Conservation (phyloP, 257 asterid genomes). For the Prunella vulgaris region DNA sequence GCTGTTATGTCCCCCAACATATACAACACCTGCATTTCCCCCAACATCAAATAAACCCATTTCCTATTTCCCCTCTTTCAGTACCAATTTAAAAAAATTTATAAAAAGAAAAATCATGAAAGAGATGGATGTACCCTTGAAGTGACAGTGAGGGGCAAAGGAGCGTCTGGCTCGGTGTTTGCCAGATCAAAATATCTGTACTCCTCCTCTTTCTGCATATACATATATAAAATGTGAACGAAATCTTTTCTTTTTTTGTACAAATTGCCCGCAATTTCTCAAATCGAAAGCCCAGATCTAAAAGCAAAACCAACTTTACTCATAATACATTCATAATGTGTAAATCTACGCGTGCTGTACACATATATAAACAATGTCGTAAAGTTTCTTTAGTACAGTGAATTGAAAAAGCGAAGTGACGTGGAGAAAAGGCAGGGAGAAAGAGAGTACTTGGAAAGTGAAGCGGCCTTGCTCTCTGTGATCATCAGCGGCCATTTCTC, state of each 20-base stretch:
- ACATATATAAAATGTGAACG: background rate
- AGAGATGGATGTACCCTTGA: constrained; percentile 57
- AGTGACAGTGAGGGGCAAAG: constrained; percentile 94
- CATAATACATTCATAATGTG: constrained; percentile 5
- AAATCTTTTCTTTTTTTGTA: background rate
- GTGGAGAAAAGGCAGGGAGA: constrained; percentile 25
- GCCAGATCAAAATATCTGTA: constrained; percentile 71
- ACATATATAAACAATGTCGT: constrained; percentile 1
- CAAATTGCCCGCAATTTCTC: constrained; percentile 4
- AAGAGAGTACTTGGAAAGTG: constrained; percentile 41
- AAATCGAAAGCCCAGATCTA: constrained; percentile 33
- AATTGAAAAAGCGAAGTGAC: constrained; percentile 21
- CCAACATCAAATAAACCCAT: constrained; percentile 3
- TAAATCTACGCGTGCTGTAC: background rate
- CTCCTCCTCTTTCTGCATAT: constrained; percentile 84
- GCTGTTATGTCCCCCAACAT: constrained; percentile 97
- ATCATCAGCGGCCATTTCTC: constrained; percentile 43
- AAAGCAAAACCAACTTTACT: constrained; percentile 11
- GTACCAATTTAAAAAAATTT: background rate
- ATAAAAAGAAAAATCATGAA: background rate
- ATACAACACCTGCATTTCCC: constrained; percentile 72
- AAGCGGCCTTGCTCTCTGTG: constrained; percentile 29
- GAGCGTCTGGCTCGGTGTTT: constrained; percentile 61
- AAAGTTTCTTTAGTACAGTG: constrained; percentile 2
- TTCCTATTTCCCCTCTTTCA: background rate